A percentile compares a stretch with the other conserved stretches of the same genome.
Conservation (phyloP, 768 basidiomycete species). For the Termitomyces sp. region DNA sequence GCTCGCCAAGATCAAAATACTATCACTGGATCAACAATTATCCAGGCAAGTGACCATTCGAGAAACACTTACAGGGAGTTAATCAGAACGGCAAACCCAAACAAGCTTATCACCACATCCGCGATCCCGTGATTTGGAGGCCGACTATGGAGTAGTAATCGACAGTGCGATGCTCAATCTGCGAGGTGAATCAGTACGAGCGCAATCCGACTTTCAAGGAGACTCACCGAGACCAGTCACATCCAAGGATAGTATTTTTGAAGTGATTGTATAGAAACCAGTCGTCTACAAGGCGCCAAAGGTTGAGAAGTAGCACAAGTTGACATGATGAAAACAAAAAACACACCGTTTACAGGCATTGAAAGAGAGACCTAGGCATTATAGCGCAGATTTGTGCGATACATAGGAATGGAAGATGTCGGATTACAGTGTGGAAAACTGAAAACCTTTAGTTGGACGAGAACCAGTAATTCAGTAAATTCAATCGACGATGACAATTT, state of each 20-base stretch:
- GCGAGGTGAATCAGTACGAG: no score
- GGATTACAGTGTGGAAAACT: conserved; percentile 8
- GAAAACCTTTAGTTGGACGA: background rate
- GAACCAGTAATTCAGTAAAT: background rate
- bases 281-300: background rate
- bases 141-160: no score
- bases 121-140: no score
- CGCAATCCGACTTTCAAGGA: no score
- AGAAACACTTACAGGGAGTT: no score
- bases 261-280: background rate
- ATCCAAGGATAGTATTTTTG: background rate
- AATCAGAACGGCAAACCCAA: no score
- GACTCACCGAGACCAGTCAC: no score
- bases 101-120: no score
- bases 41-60: no score
- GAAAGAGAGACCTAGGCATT: background rate
- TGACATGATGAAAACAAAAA: background rate
- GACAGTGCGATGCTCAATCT: no score
- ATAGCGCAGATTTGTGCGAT: background rate
- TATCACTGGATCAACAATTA: no score
- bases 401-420: background rate
- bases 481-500: background rate
- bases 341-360: background rate
- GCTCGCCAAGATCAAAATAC: no score
- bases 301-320: background rate